Evolutionary conservation across 2,329 filamentous ascomycete genomes (phyloP).

Genomic region (Pestalotiopsis fici): DNA sequence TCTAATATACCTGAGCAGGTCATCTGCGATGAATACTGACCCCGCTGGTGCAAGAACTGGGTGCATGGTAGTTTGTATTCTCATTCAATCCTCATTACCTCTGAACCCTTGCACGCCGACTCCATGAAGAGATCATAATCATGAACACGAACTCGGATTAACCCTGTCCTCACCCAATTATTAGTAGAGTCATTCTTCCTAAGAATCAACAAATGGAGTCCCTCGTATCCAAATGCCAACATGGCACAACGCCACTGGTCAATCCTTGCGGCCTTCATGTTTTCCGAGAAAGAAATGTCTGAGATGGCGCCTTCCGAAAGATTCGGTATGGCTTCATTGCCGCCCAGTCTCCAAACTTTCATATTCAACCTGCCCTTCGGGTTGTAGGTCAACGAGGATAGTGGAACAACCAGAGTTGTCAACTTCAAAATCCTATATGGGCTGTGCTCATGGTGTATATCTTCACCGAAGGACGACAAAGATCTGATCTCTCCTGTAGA

Average conservation of each 20-base stretch:
- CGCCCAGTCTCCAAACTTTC: neutral
- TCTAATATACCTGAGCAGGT: too few relatives aligned
- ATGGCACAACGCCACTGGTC: neutral
- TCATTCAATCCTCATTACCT: too few relatives aligned
- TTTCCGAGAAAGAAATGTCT: neutral
- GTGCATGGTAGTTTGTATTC: too few relatives aligned
- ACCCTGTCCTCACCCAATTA: neutral
- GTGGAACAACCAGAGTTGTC: neutral
- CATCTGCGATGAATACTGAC: too few relatives aligned
- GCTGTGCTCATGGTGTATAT: neutral
- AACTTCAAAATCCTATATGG: neutral
- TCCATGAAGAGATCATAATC: too few relatives aligned
- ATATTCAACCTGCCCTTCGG: neutral
- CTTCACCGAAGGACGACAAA: neutral
- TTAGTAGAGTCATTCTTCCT: neutral
- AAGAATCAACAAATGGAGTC: neutral
- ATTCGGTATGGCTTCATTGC: neutral
- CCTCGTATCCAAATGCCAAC: neutral
- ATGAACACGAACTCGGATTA: too few relatives aligned
- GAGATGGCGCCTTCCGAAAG: neutral
- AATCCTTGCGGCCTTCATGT: neutral
- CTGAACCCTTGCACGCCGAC: too few relatives aligned
- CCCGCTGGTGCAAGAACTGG: too few relatives aligned
- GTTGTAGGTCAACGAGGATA: neutral
- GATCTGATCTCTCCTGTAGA: neutral